Evolutionary conservation across 805 yeast species (phyloP).

Genomic region (Candida sonorensis): DNA sequence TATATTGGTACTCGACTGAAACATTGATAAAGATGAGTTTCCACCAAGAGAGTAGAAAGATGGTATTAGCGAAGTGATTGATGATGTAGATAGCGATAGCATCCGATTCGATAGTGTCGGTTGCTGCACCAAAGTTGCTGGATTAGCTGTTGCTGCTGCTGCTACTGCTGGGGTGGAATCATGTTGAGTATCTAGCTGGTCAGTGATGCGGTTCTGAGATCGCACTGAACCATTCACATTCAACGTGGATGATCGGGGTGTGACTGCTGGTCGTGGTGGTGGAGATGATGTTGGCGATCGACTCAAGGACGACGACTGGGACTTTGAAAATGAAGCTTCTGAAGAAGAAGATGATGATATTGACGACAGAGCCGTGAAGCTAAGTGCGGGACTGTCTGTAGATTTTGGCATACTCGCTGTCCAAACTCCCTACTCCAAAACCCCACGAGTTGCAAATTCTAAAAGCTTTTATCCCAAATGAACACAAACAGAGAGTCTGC

Average conservation of each 20-base stretch:
- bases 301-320: neutral
- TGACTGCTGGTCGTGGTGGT: too few relatives aligned
- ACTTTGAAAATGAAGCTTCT: neutral
- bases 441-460: too few relatives aligned
- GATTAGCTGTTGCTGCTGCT: neutral
- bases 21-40: conserved; percentile 20
- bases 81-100: conserved; percentile 26
- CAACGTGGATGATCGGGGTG: too few relatives aligned
- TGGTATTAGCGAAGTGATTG: conserved; percentile 26
- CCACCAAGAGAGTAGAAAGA: conserved; percentile 21
- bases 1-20: too few relatives aligned
- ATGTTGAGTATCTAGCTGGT: neutral
- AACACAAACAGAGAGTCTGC: too few relatives aligned
- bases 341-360: neutral
- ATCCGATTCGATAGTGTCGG: conserved; percentile 19
- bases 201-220: too few relatives aligned
- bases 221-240: too few relatives aligned
- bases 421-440: too few relatives aligned
- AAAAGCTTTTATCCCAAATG: too few relatives aligned
- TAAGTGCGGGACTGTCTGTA: too few relatives aligned
- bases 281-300: neutral
- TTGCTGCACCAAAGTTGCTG: conserved; percentile 2
- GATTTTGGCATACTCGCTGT: too few relatives aligned
- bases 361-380: too few relatives aligned
- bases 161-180: conserved; percentile 4